These are phyloP conservation scores for Bocquillonia castaneifolia DNA, from an alignment of 441 rosid species.

Conservation along the genomic window DNA sequence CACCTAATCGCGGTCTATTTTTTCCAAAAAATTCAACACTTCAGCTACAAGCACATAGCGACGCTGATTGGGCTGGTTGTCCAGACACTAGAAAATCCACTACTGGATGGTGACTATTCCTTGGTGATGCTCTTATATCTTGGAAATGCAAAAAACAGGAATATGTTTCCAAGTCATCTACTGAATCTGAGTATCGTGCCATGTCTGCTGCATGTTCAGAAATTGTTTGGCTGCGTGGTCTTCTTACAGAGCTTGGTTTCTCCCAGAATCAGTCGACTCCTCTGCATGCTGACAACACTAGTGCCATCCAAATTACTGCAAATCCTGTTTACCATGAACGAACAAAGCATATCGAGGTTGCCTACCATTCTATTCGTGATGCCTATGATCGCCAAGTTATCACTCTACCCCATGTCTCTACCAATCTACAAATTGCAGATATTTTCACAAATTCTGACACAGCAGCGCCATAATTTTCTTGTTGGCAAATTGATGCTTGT, in stretches of 20 bases:
- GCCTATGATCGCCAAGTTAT: background rate
- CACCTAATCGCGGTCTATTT: background rate
- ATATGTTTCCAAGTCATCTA: no score
- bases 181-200: background rate
- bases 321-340: background rate
- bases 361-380: background rate
- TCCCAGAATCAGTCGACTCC: background rate
- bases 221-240: background rate
- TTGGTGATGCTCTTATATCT: no score
- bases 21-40: background rate
- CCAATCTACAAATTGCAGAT: background rate
- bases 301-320: background rate
- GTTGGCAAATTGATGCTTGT: background rate
- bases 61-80: background rate
- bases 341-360: conserved; percentile 5
- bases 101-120: no score
- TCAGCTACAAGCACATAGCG: background rate
- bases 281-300: background rate
- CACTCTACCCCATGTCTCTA: background rate
- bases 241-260: background rate
- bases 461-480: background rate
- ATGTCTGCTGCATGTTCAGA: background rate
- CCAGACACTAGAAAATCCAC: no score
- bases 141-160: background rate
- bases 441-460: background rate